These are phyloP conservation scores for Penicillium taxi DNA, from an alignment of 495 filamentous ascomycete species.

Conservation along the genomic window DNA sequence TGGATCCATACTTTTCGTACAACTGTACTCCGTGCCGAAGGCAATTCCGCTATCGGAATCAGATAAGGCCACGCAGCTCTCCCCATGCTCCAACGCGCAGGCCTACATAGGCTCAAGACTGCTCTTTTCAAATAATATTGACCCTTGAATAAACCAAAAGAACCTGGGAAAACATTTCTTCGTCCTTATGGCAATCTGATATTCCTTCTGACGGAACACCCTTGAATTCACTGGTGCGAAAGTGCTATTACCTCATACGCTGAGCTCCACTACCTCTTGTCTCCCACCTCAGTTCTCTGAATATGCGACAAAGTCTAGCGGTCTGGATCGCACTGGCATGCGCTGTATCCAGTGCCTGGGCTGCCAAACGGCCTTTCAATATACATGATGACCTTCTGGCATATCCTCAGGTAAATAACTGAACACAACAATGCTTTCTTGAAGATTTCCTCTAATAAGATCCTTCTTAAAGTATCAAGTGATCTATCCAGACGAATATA, in stretches of 20 bases:
- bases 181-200: background rate
- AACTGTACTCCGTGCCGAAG: no score
- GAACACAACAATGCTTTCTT: background rate
- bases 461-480: constrained; percentile 65
- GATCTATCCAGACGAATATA: constrained; percentile 63
- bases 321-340: constrained; percentile 27
- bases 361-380: constrained; percentile 57
- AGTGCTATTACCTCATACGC: background rate
- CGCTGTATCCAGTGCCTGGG: constrained; percentile 38
- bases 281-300: background rate
- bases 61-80: constrained; percentile 29
- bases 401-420: constrained; percentile 75
- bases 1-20: no score
- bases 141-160: no score
- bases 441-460: constrained; percentile 2
- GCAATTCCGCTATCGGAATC: no score
- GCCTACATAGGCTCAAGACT: constrained; percentile 1
- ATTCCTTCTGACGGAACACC: background rate
- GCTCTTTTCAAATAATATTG: no score
- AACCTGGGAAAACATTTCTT: no score
- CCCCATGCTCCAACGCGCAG: constrained; percentile 4
- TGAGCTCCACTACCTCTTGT: background rate
- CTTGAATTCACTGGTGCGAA: background rate
- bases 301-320: constrained; percentile 23
- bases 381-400: constrained; percentile 89